Base-by-base conservation (phyloP, 306 rosid species). In the Datisca glomerata region DNA sequence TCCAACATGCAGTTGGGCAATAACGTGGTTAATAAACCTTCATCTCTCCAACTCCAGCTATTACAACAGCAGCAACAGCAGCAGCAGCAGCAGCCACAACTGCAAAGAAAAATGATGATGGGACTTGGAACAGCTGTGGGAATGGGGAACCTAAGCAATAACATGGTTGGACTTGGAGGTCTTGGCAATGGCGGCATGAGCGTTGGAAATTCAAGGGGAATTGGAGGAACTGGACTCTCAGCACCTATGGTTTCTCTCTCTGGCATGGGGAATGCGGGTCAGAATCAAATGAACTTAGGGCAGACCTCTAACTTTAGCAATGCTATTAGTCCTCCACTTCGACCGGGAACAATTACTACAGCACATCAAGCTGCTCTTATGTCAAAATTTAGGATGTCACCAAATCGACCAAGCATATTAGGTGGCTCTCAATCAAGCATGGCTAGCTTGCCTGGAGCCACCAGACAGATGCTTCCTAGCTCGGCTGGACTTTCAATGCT, bases 101-200 rank as follows among this genome's bases (percentile, higher is more conserved):
- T 84, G 72, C 96, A 78, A 57, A 71, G 96, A 66, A 84, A 73
- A 78, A 70, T 84, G 80, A 60, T 83, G 64, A 66, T 91, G 85
- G 98, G 95, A 27, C 62, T 80, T 49, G 93, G 89, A 59, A 18
- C 79, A 9, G 50, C 85, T 64, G 57, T 75, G 53, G 81, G 84
- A 51, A 59, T 81, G 65, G 53, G 74, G 42, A 73, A 59, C 59
- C 43, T 80, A 24, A 73, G 85, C 45, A 77, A 73, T 59, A 80
- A 53, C 75, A 63, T 89, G 60, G 87, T 62, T 38, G 97, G 97
- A 18, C 76, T 84, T 51, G 63, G 85, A 14, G 68, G 74, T 43
- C 74, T 77, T 53, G 78, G 81, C 42, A 89, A 69, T 66, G 41
- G n/a, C 36, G 36, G 69, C 3, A 66, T 78, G 73, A 85, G 78